Conservation (phyloP, 129 eudicot genomes). For the Arctium lappa region DNA sequence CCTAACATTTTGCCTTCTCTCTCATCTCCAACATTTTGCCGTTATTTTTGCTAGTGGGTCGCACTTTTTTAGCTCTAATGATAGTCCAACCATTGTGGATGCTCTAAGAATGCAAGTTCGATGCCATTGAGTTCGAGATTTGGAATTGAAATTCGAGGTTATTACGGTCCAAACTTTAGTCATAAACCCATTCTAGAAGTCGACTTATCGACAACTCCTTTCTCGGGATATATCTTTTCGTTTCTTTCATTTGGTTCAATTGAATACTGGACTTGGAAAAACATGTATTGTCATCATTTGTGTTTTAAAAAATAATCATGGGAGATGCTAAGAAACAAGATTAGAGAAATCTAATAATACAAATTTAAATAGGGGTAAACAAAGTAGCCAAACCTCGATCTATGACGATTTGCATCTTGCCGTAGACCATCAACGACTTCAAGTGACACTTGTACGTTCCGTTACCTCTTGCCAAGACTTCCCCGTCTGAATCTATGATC, state of each 20-base stretch:
- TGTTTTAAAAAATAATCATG: background rate
- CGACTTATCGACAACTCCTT: background rate
- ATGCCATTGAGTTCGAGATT: background rate
- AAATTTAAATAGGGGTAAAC: constrained; percentile 57
- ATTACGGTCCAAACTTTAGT: background rate
- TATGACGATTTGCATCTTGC: constrained; percentile 57
- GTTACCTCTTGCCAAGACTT: constrained; percentile 87
- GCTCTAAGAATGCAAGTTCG: background rate
- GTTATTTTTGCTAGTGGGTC: background rate
- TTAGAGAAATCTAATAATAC: background rate
- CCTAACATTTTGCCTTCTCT: too few species aligned
- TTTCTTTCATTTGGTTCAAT: too few species aligned
- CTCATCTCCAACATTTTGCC: too few species aligned
- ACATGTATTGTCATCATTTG: background rate
- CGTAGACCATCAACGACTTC: constrained; percentile 66
- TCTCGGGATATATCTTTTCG: background rate
- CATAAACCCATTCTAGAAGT: background rate
- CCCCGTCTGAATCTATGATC: constrained; percentile 87
- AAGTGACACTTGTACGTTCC: constrained; percentile 73
- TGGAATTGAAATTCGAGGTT: background rate
- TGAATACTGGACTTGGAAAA: background rate
- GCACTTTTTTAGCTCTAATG: too few species aligned
- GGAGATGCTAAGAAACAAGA: background rate
- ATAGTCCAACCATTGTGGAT: too few species aligned
- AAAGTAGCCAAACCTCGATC: constrained; percentile 87